These are phyloP conservation scores for Myxozyma monticola DNA, from an alignment of 805 yeast genomes.

Conservation along the genomic window DNA sequence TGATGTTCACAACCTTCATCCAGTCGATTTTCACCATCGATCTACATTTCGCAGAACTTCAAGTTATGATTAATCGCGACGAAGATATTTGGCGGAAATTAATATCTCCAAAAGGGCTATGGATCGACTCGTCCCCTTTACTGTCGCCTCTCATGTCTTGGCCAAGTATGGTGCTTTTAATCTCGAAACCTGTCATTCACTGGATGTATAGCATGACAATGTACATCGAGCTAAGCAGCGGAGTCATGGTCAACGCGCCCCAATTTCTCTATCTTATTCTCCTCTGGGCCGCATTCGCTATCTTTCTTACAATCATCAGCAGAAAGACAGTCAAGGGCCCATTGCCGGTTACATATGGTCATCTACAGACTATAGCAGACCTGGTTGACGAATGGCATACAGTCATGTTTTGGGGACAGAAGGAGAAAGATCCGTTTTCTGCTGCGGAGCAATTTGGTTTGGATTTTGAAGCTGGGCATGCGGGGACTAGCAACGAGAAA, in stretches of 20 bases:
- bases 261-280: neutral
- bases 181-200: slow-evolving; percentile 2
- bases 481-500: too few species aligned
- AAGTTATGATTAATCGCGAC: neutral
- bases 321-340: neutral
- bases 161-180: neutral
- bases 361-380: slow-evolving; percentile 2
- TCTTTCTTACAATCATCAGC: neutral
- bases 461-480: too few species aligned
- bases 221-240: neutral
- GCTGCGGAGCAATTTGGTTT: too few species aligned
- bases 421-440: too few species aligned
- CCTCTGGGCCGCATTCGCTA: neutral
- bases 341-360: slow-evolving; percentile 2
- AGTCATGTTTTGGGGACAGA: slow-evolving; percentile 4
- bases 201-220: slow-evolving; percentile 8
- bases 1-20: neutral
- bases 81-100: neutral
- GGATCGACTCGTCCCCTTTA: neutral
- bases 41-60: slow-evolving; percentile 4
- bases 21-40: neutral
- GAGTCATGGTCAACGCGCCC: neutral
- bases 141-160: neutral
- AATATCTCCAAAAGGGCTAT: neutral
- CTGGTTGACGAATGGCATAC: slow-evolving; percentile 3